Percentiles rank a stretch among this genome's conserved stretches.
Evolutionary conservation across 2,329 filamentous ascomycete genomes (phyloP).

Genomic region (Apiospora hydei): DNA sequence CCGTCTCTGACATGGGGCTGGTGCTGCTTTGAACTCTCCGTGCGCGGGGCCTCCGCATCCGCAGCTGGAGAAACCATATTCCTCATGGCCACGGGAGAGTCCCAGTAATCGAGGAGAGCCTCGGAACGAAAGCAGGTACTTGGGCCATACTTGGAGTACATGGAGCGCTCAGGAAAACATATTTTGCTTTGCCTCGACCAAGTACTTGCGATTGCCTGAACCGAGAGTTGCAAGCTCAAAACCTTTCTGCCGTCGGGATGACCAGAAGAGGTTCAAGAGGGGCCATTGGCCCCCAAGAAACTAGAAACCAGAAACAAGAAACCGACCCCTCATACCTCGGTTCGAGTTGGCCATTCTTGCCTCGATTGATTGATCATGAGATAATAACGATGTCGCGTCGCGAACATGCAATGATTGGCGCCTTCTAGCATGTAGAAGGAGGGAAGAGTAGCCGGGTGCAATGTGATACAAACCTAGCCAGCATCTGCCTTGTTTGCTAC

Average conservation of each 20-base stretch:
- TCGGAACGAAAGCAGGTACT: constrained; percentile 4
- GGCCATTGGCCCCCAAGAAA: not conserved
- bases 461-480: not conserved
- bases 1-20: constrained; percentile 5
- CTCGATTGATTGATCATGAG: not conserved
- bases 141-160: not conserved
- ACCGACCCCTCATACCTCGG: constrained; percentile 10
- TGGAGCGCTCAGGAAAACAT: not conserved
- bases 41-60: constrained; percentile 7
- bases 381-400: not conserved
- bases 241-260: not conserved
- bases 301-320: not conserved
- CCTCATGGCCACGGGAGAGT: not conserved
- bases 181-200: not conserved
- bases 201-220: not conserved
- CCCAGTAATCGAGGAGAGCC: not conserved
- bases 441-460: not conserved
- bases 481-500: not conserved
- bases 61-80: constrained; percentile 4
- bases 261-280: not conserved
- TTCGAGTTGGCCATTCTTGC: not conserved
- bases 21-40: constrained; percentile 1
- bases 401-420: not conserved
- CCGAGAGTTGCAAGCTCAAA: not conserved
- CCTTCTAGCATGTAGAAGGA: not conserved